phyloP scores from a whole-genome alignment of 1,139 yeast genomes.

The Pneumocystis jirovecii region DNA sequence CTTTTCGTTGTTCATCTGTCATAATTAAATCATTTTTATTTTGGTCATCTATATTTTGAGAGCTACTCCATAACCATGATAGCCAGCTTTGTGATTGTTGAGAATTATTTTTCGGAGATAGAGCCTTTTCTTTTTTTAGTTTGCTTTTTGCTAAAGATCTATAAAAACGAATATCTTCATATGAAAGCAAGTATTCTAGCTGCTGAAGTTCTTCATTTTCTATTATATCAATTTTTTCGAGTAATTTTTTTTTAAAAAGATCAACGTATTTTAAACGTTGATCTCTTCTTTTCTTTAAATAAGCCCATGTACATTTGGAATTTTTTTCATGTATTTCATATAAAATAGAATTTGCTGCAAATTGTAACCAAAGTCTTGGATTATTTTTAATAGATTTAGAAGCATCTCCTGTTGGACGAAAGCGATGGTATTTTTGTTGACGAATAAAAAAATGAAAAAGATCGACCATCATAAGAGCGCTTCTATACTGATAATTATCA shows the following conservation, averaged over 20 bases:
- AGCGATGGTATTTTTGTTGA: constrained; percentile 57
- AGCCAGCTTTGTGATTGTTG: constrained; percentile 17
- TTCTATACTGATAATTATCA: constrained; percentile 73
- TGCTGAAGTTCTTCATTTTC: constrained; percentile 32
- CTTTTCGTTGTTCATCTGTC: constrained; percentile 39
- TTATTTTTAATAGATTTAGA: constrained; percentile 38
- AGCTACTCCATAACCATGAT: constrained; percentile 28
- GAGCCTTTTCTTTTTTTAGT: constrained; percentile 39
- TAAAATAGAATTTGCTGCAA: constrained; percentile 57
- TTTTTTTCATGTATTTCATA: constrained; percentile 70
- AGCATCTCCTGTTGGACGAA: constrained; percentile 41
- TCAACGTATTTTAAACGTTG: constrained; percentile 54
- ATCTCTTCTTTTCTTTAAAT: constrained; percentile 54
- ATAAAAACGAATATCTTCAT: constrained; percentile 72
- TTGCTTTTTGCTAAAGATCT: constrained; percentile 64
- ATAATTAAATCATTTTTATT: constrained; percentile 19
- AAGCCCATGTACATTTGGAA: constrained; percentile 80
- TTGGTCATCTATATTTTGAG: constrained; percentile 11
- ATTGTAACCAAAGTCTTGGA: constrained; percentile 70
- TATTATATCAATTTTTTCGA: constrained; percentile 18
- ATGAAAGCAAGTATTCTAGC: constrained; percentile 47
- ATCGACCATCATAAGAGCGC: constrained; percentile 67
- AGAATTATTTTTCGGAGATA: constrained; percentile 5
- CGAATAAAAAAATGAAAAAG: constrained; percentile 64
- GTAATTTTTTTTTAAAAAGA: constrained; percentile 49